These are phyloP conservation scores for Myxozyma lipomycoides DNA, from an alignment of 805 yeast genomes.

Conservation along the genomic window DNA sequence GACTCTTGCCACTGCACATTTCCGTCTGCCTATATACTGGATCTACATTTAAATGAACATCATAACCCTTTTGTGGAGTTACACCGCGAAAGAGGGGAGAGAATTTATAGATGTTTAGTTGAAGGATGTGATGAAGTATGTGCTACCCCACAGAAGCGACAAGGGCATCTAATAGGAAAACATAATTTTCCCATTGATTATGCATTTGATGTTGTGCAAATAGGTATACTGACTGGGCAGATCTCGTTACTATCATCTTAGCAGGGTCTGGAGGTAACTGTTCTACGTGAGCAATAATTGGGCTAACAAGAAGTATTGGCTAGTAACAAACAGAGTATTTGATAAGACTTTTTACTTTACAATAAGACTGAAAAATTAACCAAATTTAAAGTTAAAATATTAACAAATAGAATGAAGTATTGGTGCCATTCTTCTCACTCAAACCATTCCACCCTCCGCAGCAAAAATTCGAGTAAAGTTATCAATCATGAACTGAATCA, in stretches of 20 bases:
- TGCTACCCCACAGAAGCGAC: slow-evolving; percentile 41
- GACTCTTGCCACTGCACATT: slow-evolving; percentile 34
- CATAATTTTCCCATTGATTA: slow-evolving; percentile 47
- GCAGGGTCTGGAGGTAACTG: no score
- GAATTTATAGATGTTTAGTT: slow-evolving; percentile 45
- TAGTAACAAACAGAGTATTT: no score
- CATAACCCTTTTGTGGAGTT: slow-evolving; percentile 49
- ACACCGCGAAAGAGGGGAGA: slow-evolving; percentile 41
- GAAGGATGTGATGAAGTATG: slow-evolving; percentile 43
- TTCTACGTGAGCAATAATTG: no score
- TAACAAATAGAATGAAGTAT: no score
- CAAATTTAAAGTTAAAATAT: no score
- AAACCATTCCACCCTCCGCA: slow-evolving; percentile 7
- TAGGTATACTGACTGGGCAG: slow-evolving; percentile 22
- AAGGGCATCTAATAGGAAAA: slow-evolving; percentile 48
- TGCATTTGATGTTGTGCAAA: slow-evolving; percentile 22
- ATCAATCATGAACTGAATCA: slow-evolving; percentile 63
- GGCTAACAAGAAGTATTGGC: no score
- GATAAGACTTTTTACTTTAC: no score
- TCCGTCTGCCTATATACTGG: slow-evolving; percentile 44
- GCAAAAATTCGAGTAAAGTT: slow-evolving; percentile 26
- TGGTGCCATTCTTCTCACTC: no score
- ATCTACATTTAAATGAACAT: slow-evolving; percentile 50
- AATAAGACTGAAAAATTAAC: background rate
- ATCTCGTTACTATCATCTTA: slow-evolving; percentile 14